Base-by-base conservation (phyloP, 768 basidiomycete genomes). In the Termitomyces sp. region DNA sequence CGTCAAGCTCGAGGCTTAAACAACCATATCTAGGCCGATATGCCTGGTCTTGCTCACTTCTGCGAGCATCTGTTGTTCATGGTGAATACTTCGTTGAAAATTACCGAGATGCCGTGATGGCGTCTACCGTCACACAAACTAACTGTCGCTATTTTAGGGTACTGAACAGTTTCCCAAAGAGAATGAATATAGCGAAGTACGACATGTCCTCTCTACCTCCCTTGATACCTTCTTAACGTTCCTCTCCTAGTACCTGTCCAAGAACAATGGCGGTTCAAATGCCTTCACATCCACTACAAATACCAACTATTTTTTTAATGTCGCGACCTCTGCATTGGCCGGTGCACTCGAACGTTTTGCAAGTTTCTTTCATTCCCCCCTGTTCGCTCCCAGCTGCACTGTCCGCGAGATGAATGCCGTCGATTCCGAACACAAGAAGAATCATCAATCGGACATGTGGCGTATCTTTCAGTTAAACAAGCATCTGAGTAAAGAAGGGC, bases 21-120 rank as follows among this genome's bases (percentile, higher is more conserved):
- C 7, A 13, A 53, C 15, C 33, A 18, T 15, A 12, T 20, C 23
- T 63, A 91, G 85, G 85, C 81, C 66, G 93, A 96, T 66, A 89
- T 94, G 81, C 94, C 91, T 10, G 94, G 94, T 11, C 78, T 95
- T 41, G 94, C 94, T 45, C 93, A 96, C 70, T 95, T 95, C 66
- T 95, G 94, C 72, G 96, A 99, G 68, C 96, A 99, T 69, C 67
- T 99, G 46, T 71, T 97, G 57, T 99, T 99, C 72, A 92, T 99
- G 86, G 95, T 94, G 62, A 57, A 85, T 68, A 13, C 29, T 50
- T 51, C 22, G 23, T 40, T 53, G 29, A 6, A 32, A 25, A 7
- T 12, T 3, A 32, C 33, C 25, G 22, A 16, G 12, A 22, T 11
- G 18, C 9, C 22, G 35, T 11, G 4, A 12, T 45, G 11, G 16